phyloP scores from a whole-genome alignment of 257 asterid genomes.

The Euphrasia confusa region DNA sequence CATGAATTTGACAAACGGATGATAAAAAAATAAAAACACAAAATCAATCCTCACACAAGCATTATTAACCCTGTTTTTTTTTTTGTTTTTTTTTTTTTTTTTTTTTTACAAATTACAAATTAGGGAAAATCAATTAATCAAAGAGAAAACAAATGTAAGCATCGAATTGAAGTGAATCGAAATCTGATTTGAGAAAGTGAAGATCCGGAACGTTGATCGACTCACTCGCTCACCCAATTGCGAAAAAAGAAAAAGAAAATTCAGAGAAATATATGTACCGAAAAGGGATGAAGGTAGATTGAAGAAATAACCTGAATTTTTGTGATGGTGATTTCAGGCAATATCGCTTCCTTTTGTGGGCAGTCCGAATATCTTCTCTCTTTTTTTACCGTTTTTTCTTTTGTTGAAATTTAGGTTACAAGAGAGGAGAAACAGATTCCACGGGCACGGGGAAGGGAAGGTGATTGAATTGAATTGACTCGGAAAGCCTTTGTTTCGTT shows the following conservation, averaged over 20 bases:
- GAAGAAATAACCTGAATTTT: constrained; percentile 5
- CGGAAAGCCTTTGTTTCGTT: constrained; percentile 7
- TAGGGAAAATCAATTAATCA: neutral
- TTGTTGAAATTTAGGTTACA: constrained; percentile 26
- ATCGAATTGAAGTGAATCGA: constrained; percentile 3
- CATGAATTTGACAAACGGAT: neutral
- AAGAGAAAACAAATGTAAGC: neutral
- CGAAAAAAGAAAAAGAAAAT: neutral
- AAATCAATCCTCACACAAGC: neutral
- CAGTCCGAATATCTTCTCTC: constrained; percentile 6
- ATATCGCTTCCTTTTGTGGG: constrained; percentile 2
- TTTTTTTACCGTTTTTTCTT: neutral
- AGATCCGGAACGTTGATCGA: constrained; percentile 25
- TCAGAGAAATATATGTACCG: neutral
- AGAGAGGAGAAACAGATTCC: constrained; percentile 40
- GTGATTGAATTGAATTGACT: constrained; percentile 20
- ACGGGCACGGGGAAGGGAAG: neutral
- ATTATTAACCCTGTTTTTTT: too few relatives aligned
- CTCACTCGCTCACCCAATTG: constrained; percentile 19
- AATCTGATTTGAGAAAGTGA: constrained; percentile 11
- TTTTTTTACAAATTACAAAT: too few relatives aligned
- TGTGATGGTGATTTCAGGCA: constrained; percentile 23
- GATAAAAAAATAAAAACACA: neutral
- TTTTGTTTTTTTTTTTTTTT: too few relatives aligned
- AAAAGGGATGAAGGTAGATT: neutral